Evolutionary conservation across 179 eudicot genomes (phyloP), one percentile per base, ranked within the genome.

Genomic region (Beta corolliflora): DNA sequence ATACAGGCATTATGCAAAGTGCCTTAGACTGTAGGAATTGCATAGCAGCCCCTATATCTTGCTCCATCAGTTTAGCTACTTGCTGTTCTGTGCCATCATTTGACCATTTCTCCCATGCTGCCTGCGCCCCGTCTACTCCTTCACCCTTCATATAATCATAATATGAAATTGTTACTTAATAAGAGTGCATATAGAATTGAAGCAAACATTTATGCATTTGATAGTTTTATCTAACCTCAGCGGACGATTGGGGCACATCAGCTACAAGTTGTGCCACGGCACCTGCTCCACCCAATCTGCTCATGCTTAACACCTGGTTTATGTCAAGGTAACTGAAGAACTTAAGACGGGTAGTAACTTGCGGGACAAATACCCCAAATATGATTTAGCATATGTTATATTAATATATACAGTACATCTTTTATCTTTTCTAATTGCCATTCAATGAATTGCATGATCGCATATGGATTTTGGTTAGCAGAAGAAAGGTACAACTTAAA

Each of bases 241-340:
- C 80, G 52, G 98, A 85, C 45, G 92, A 81, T 67, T 88, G 81
- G 18, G 98, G 97, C 66, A 92, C 89, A 83, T 95, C 99, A 14
- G 98, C 90, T 21, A 94, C 98, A 77, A 95, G 96, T 79, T 92
- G 99, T 11, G 98, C 98, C 68, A 92, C 98, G 29, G 97, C 98
- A 80, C 99, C 94, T 77, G 94, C 97, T 79, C 93, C 99, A 44
- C 99, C 99, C 73, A 94, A 89, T 89, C 99, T 89, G 83, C 98
- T 95, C 98, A 95, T 95, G 91, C 99, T 95, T 77, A 94, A 87
- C 21, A 95, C 99, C 99, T 95, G 91, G 84, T 67, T 36, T 52
- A 74, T 60, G 61, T 75, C 70, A 73, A 52, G 61, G 67, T 71
- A 71, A 74, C 23, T 46, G 14, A 58, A 53, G 44, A 73, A 19